phyloP scores from a whole-genome alignment of 1,139 yeast genomes.

The Geotrichum europaeum region DNA sequence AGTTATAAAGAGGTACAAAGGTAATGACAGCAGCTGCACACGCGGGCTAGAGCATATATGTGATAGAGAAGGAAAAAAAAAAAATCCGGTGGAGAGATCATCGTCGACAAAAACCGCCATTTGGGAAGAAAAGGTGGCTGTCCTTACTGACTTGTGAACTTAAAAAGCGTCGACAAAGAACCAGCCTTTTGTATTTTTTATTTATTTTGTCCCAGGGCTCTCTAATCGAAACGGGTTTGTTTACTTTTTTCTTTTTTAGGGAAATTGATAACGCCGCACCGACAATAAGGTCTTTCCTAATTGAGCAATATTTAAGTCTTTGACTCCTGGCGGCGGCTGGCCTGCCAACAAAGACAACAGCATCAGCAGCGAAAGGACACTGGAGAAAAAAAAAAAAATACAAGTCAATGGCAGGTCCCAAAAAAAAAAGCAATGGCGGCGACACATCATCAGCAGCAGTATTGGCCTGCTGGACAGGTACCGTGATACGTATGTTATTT shows the following conservation, averaged over 20 bases:
- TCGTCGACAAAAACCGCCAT: background rate
- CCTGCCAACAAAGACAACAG: too few relatives aligned
- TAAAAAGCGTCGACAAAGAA: background rate
- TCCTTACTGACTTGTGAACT: background rate
- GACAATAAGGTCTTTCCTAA: background rate
- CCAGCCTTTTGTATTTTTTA: conserved; percentile 7
- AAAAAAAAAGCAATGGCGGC: too few relatives aligned
- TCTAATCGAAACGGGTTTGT: too few relatives aligned
- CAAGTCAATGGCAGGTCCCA: too few relatives aligned
- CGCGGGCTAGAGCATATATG: background rate
- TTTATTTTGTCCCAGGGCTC: background rate
- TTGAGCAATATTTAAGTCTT: too few relatives aligned
- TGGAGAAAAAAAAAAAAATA: too few relatives aligned
- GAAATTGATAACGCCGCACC: background rate
- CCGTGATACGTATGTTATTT: too few relatives aligned
- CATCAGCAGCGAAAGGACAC: too few relatives aligned
- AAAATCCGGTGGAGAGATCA: conserved; percentile 7
- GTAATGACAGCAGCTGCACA: background rate
- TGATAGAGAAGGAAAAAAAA: background rate
- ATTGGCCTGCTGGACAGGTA: too few relatives aligned
- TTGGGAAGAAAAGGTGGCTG: background rate
- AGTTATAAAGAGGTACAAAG: background rate
- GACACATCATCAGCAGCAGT: too few relatives aligned
- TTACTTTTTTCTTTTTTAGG: background rate
- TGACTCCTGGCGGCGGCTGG: too few relatives aligned